phyloP scores from a whole-genome alignment of 1,139 yeast species.

The Candida sanyaensis region DNA sequence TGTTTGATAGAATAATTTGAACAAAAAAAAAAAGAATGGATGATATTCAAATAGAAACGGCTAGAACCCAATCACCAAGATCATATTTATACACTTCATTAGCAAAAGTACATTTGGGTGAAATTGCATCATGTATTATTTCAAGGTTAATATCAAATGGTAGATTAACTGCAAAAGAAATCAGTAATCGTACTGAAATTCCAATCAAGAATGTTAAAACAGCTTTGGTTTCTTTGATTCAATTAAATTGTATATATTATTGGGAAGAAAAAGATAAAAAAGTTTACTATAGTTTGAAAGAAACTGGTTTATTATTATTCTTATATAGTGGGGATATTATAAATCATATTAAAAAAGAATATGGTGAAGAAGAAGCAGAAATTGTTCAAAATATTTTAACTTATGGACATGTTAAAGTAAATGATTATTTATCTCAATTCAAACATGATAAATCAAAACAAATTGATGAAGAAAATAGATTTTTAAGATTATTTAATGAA shows the following conservation, averaged over 20 bases:
- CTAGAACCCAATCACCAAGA: conserved; percentile 60
- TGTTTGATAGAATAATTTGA: no score
- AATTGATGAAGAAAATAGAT: conserved; percentile 32
- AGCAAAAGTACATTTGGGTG: conserved; percentile 61
- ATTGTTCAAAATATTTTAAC: conserved; percentile 69
- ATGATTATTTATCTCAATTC: conserved; percentile 54
- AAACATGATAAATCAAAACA: conserved; percentile 22
- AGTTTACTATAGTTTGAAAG: conserved; percentile 61
- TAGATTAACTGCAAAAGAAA: conserved; percentile 51
- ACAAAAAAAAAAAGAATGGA: conserved; percentile 14
- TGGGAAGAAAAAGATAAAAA: conserved; percentile 47
- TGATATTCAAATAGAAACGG: conserved; percentile 16
- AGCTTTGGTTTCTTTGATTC: conserved; percentile 64
- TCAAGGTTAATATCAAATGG: conserved; percentile 62
- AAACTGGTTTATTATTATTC: conserved; percentile 62
- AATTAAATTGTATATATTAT: conserved; percentile 61
- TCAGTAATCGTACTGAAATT: conserved; percentile 42
- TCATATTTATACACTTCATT: conserved; percentile 57
- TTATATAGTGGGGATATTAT: conserved; percentile 81
- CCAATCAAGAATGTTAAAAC: conserved; percentile 50
- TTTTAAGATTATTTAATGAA: conserved; percentile 51
- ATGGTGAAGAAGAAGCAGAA: conserved; percentile 58
- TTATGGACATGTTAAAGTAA: conserved; percentile 64
- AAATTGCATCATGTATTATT: conserved; percentile 57
- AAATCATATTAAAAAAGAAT: conserved; percentile 43